A percentile compares a stretch with the other conserved stretches of the same genome.
Evolutionary conservation across 176 grass and related monocot genomes (phyloP).

Genomic region (Saccharum officinarum): DNA sequence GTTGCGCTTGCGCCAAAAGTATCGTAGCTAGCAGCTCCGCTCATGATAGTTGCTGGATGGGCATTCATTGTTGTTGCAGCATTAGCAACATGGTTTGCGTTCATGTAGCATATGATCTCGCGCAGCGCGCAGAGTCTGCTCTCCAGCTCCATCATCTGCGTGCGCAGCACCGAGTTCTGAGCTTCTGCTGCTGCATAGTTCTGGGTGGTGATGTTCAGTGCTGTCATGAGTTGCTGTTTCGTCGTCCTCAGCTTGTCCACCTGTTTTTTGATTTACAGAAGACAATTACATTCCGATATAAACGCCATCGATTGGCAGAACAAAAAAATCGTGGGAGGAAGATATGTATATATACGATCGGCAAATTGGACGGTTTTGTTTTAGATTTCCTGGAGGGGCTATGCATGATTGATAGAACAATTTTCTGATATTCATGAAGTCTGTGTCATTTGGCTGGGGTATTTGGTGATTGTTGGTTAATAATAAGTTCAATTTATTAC

Average conservation of each 20-base stretch:
- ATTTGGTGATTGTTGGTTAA: too few relatives aligned
- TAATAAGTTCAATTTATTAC: neutral
- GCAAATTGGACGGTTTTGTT: neutral
- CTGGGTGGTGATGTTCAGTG: conserved; percentile 35
- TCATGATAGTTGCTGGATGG: neutral
- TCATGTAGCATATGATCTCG: conserved; percentile 42
- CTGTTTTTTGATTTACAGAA: conserved; percentile 29
- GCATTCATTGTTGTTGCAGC: neutral
- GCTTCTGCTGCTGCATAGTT: conserved; percentile 16
- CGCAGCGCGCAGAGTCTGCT: conserved; percentile 41
- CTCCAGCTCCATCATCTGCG: conserved; percentile 48
- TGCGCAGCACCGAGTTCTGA: conserved; percentile 66
- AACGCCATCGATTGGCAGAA: neutral
- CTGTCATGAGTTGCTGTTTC: conserved; percentile 46
- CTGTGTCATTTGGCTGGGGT: too few relatives aligned
- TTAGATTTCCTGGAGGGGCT: neutral
- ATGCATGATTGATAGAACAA: neutral
- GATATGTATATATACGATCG: neutral
- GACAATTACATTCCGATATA: conserved; percentile 18
- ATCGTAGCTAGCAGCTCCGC: neutral
- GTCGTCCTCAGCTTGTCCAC: conserved; percentile 37
- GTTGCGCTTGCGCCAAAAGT: neutral
- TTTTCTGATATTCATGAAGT: neutral
- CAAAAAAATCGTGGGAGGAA: neutral
- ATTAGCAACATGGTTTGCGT: neutral